These are phyloP conservation scores for Maudiozyma turicensis DNA, from an alignment of 805 yeast species.

Conservation along the genomic window DNA sequence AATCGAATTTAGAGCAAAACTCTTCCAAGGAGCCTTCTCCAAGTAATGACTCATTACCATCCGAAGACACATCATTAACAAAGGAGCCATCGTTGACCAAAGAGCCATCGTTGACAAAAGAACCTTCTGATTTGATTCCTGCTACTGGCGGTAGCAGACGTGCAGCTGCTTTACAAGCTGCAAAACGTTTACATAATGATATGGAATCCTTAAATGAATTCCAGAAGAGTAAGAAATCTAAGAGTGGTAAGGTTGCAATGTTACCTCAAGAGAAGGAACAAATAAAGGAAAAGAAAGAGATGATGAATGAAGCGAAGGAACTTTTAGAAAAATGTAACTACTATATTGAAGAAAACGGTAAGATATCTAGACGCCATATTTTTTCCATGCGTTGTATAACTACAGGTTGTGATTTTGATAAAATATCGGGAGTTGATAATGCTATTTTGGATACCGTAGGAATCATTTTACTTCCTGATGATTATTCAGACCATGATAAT, in stretches of 20 bases:
- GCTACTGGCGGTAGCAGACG: slow-evolving; percentile 18
- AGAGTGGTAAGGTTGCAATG: slow-evolving; percentile 20
- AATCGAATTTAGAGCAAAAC: neutral
- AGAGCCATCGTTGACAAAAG: neutral
- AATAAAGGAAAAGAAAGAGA: slow-evolving; percentile 23
- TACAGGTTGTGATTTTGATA: slow-evolving; percentile 53
- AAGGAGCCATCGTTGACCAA: neutral
- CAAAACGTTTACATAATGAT: slow-evolving; percentile 52
- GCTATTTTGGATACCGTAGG: slow-evolving; percentile 44
- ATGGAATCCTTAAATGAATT: slow-evolving; percentile 60
- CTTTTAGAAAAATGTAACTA: slow-evolving; percentile 1
- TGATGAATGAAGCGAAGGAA: slow-evolving; percentile 18
- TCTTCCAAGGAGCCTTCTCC: too few relatives aligned
- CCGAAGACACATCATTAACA: too few relatives aligned
- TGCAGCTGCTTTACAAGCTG: slow-evolving; percentile 62
- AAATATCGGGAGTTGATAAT: slow-evolving; percentile 35
- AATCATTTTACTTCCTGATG: slow-evolving; percentile 36
- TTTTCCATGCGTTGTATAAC: slow-evolving; percentile 41
- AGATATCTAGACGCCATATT: slow-evolving; percentile 1
- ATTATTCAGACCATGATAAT: slow-evolving; percentile 8
- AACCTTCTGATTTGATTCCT: neutral
- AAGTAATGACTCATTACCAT: too few relatives aligned
- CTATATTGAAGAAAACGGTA: slow-evolving; percentile 3
- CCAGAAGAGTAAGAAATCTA: slow-evolving; percentile 40
- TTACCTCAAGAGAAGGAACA: slow-evolving; percentile 35